Percentiles rank a stretch among this genome's conserved stretches.
phyloP scores from a whole-genome alignment of 306 rosid genomes.

The Erythrophleum fordii region DNA sequence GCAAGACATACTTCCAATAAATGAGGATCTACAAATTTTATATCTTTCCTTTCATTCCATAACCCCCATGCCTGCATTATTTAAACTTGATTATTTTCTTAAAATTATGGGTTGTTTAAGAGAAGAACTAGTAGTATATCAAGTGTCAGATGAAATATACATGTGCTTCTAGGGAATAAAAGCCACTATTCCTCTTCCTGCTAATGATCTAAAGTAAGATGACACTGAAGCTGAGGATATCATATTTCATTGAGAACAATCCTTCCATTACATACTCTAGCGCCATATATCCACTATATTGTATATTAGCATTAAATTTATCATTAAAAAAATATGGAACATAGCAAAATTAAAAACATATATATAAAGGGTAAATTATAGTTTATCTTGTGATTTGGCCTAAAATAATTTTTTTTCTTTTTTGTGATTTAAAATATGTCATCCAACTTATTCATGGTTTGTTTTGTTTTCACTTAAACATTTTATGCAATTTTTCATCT shows the following conservation, averaged over 20 bases:
- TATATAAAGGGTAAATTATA: not conserved
- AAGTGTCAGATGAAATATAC: constrained; percentile 38
- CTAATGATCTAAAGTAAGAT: constrained; percentile 58
- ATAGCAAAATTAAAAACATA: not conserved
- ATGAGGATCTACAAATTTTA: constrained; percentile 53
- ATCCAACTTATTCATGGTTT: too few species aligned
- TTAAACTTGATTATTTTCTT: not conserved
- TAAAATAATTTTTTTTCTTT: not conserved
- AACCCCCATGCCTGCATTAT: constrained; percentile 56
- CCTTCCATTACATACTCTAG: constrained; percentile 71
- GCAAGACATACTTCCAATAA: constrained; percentile 34
- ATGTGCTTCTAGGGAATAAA: constrained; percentile 51
- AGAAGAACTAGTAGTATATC: not conserved
- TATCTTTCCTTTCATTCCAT: constrained; percentile 52
- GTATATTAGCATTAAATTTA: not conserved
- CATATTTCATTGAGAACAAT: constrained; percentile 57
- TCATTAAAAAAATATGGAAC: not conserved
- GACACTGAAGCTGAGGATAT: constrained; percentile 66
- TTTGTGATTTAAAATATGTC: not conserved
- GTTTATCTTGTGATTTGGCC: not conserved
- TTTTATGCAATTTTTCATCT: too few species aligned
- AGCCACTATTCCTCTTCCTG: constrained; percentile 57
- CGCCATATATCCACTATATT: constrained; percentile 64
- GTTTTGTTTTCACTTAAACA: too few species aligned
- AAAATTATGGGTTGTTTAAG: not conserved